Evolutionary conservation across 1,139 yeast species (phyloP).

Genomic region (Lodderomyces metapsilosis): DNA sequence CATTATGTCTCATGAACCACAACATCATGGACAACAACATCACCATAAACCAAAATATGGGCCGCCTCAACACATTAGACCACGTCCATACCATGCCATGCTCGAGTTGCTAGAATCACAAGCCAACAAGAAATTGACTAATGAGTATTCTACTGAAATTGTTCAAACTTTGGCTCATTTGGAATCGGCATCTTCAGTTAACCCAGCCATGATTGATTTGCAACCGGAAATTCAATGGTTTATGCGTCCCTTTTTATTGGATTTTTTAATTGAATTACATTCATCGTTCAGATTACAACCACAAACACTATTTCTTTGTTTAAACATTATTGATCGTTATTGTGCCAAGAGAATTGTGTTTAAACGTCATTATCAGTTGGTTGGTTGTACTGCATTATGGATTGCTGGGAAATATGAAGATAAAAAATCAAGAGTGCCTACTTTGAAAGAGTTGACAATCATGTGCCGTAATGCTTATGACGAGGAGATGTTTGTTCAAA

Average conservation of each 20-base stretch:
- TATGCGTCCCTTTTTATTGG: constrained; percentile 87
- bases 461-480: constrained; percentile 88
- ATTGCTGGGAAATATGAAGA: constrained; percentile 93
- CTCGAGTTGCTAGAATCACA: constrained; percentile 49
- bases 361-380: constrained; percentile 87
- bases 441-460: constrained; percentile 69
- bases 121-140: constrained; percentile 39
- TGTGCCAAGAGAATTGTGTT: constrained; percentile 90
- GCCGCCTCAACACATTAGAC: constrained; percentile 41
- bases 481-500: constrained; percentile 86
- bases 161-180: constrained; percentile 27
- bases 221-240: constrained; percentile 94
- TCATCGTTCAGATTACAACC: constrained; percentile 71
- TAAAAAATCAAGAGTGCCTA: constrained; percentile 80
- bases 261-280: constrained; percentile 81
- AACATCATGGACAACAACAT: neutral
- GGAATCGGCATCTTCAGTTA: constrained; percentile 34
- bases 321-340: constrained; percentile 84
- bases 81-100: constrained; percentile 39
- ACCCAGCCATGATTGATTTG: constrained; percentile 73
- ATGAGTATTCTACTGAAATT: constrained; percentile 41
- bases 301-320: constrained; percentile 75
- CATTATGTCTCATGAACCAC: neutral
- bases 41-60: constrained; percentile 28
- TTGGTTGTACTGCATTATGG: constrained; percentile 94